Percentiles rank a stretch among this genome's conserved stretches.
phyloP scores from a whole-genome alignment of 306 rosid species.

The Gynostemma pentaphyllum region DNA sequence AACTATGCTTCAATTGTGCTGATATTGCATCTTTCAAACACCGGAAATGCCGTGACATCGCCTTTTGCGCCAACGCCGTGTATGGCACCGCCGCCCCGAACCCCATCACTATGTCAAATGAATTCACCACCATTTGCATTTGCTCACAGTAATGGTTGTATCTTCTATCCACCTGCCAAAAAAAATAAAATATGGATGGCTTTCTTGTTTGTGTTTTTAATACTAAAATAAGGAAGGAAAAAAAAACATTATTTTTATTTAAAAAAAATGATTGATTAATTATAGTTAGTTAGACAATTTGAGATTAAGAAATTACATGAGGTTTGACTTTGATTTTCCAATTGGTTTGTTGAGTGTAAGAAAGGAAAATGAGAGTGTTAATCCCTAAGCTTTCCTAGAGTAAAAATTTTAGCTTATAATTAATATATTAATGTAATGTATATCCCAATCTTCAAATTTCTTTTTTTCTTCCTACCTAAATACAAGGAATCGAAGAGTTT shows the following conservation, averaged over 20 bases:
- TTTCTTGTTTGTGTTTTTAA: too few species aligned
- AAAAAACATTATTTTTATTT: too few species aligned
- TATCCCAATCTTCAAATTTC: not conserved
- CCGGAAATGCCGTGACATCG: constrained; percentile 89
- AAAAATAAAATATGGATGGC: not conserved
- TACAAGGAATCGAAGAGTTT: not conserved
- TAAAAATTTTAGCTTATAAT: too few species aligned
- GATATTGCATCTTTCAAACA: constrained; percentile 74
- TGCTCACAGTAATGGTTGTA: constrained; percentile 93
- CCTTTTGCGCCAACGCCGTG: constrained; percentile 80
- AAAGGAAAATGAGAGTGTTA: too few species aligned
- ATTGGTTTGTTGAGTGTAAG: too few species aligned
- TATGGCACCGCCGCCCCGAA: constrained; percentile 81
- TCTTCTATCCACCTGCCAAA: constrained; percentile 69
- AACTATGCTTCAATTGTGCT: constrained; percentile 53
- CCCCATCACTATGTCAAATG: constrained; percentile 83
- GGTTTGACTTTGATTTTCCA: too few species aligned
- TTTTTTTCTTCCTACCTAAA: not conserved
- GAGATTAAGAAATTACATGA: too few species aligned
- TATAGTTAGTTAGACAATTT: too few species aligned
- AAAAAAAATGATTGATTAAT: too few species aligned
- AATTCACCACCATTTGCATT: constrained; percentile 91
- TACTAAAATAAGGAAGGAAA: too few species aligned
- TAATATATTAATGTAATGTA: too few species aligned
- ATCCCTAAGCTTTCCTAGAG: too few species aligned